Evolutionary conservation across 352 stramenopile genomes (phyloP).

Genomic region (Globisporangium iwayamae): DNA sequence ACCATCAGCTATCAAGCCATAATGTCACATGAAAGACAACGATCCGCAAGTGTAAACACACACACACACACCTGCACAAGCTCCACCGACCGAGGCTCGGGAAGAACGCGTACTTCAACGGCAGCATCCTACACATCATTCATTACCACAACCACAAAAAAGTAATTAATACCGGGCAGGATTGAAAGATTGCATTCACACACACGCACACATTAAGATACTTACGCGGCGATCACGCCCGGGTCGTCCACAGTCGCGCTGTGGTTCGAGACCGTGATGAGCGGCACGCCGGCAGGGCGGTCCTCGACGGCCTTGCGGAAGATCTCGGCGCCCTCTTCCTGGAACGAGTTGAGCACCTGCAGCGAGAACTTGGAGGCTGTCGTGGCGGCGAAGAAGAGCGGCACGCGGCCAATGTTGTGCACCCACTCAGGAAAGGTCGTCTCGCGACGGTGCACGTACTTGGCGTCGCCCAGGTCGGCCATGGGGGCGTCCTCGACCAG

Average conservation of each 20-base stretch:
- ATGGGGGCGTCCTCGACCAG: constrained; percentile 63
- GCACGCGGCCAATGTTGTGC: constrained; percentile 48
- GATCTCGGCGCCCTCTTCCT: constrained; percentile 38
- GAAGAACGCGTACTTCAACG: constrained; percentile 53
- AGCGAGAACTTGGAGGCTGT: constrained; percentile 58
- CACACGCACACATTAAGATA: not conserved
- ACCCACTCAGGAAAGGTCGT: constrained; percentile 64
- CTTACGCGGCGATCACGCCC: constrained; percentile 57
- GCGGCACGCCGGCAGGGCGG: constrained; percentile 37
- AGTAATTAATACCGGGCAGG: not conserved
- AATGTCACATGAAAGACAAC: not conserved
- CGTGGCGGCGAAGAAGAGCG: constrained; percentile 48
- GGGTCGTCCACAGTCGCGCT: constrained; percentile 81
- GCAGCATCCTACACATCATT: constrained; percentile 46
- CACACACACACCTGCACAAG: constrained; percentile 58
- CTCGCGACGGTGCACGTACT: constrained; percentile 29
- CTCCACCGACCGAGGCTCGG: constrained; percentile 66
- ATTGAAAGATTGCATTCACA: not conserved
- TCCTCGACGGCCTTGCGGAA: constrained; percentile 39
- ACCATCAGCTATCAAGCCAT: not conserved
- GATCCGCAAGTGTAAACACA: constrained; percentile 9
- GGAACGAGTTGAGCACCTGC: constrained; percentile 44
- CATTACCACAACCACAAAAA: not conserved
- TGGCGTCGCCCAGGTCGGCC: constrained; percentile 50
- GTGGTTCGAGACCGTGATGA: constrained; percentile 87